These are phyloP conservation scores for Pichia sp. DNA, from an alignment of 1,139 yeast species.

Conservation along the genomic window DNA sequence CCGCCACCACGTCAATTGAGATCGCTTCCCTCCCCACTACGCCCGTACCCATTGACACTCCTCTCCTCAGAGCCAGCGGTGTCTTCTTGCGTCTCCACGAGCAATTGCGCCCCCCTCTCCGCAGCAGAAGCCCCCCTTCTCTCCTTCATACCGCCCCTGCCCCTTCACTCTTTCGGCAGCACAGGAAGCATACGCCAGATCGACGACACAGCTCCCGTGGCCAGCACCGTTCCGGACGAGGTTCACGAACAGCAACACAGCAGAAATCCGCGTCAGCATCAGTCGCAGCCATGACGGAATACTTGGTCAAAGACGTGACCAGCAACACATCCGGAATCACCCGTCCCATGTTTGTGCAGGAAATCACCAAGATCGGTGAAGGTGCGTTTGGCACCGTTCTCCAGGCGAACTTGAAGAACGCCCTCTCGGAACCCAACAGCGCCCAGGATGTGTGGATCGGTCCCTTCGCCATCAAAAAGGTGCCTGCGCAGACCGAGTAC, in stretches of 20 bases:
- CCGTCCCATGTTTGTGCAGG: constrained; percentile 63
- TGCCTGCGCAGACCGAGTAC: constrained; percentile 81
- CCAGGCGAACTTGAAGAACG: constrained; percentile 54
- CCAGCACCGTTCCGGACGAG: neutral
- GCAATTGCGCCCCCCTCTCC: neutral
- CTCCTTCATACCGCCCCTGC: neutral
- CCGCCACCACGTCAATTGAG: neutral
- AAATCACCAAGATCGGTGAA: constrained; percentile 71
- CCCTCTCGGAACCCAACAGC: constrained; percentile 25
- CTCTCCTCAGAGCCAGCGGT: neutral
- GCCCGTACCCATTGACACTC: neutral
- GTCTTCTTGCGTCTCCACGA: neutral
- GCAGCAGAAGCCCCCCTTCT: too few species aligned
- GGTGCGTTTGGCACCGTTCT: constrained; percentile 85
- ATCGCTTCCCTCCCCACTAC: too few species aligned
- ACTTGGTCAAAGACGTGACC: constrained; percentile 57
- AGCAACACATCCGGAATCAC: constrained; percentile 52
- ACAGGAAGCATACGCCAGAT: neutral
- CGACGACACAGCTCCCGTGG: neutral
- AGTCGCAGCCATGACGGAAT: constrained; percentile 26
- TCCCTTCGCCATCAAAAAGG: constrained; percentile 77
- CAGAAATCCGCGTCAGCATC: too few species aligned
- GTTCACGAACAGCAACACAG: neutral
- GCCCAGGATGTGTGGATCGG: constrained; percentile 50
- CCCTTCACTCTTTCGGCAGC: neutral